These are phyloP conservation scores for Ophidiomyces ophidiicola DNA, from an alignment of 2,329 filamentous ascomycete species.

Conservation along the genomic window DNA sequence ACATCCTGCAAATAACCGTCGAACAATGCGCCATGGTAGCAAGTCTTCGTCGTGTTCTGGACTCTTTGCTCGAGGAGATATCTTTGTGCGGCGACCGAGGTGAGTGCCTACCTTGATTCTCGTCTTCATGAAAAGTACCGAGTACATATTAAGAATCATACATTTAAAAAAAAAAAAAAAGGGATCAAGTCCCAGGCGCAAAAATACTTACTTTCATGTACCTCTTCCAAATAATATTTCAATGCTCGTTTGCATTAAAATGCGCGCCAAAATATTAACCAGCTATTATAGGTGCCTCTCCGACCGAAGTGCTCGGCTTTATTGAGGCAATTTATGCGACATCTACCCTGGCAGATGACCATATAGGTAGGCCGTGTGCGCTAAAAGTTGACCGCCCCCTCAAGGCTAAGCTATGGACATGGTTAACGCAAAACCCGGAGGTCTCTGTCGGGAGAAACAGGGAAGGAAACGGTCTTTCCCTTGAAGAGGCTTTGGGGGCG, in stretches of 20 bases:
- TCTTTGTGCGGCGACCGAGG: conserved; percentile 47
- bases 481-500: conserved; percentile 32
- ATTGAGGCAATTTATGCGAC: conserved; percentile 28
- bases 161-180: too few relatives aligned
- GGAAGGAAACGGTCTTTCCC: conserved; percentile 30
- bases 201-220: not conserved
- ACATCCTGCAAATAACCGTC: not conserved
- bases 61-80: conserved; percentile 47
- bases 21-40: conserved; percentile 30
- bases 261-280: not conserved
- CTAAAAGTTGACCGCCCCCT: conserved; percentile 38
- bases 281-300: conserved; percentile 24
- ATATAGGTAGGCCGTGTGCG: conserved; percentile 7
- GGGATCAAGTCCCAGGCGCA: too few relatives aligned
- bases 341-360: conserved; percentile 4
- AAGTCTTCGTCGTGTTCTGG: conserved; percentile 45
- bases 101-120: conserved; percentile 30
- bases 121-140: not conserved
- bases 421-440: conserved; percentile 45
- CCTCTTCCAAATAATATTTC: not conserved
- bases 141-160: too few relatives aligned
- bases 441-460: conserved; percentile 38
- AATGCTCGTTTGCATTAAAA: not conserved
- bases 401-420: conserved; percentile 45
- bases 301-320: conserved; percentile 26